Base-by-base conservation (phyloP, 768 basidiomycete species). In the Ramaria sp. region DNA sequence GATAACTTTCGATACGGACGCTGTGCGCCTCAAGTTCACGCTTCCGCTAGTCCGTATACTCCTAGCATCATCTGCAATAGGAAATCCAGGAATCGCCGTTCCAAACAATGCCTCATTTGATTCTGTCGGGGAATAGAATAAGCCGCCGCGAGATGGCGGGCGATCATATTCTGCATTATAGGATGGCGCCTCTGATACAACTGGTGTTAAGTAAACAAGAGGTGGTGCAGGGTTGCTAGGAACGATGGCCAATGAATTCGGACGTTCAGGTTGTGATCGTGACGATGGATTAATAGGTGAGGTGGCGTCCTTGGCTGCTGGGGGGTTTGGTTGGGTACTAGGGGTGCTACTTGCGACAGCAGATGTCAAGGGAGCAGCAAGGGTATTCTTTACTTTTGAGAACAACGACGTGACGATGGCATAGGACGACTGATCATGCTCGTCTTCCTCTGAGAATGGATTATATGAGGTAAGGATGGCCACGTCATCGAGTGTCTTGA, bases 401-500 rank as follows among this genome's bases (percentile, higher is more conserved):
- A 92, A 78, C 27, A 93, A 73, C 20, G 86, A 88, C 0, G 88
- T 82, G 58, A 92, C 85, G 54, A 92, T 75, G 7, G 88, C 84
- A 67, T 90, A 91, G 15, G 88, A 91, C 7, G 88, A 86, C 63
- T 88, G 85, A 62, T 91, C 90, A 66, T 89, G 81, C 69, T 92
- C 91, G 66, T 92, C 90, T 67, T 93, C 91, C 66, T 91, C 88
- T n/a, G 87, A 82, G 73, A 91, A 93, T 6, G 89, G 89, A 67
- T 92, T 92, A 76, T 87, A 91, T 51, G 88, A 88, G 30, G 91
- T 93, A 57, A 93, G 71, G 65, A 82, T 81, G 46, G 78, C 77
- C 45, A 84, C 77, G 73, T 88, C 88, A 64, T 77, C 75, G 51
- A 51, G 3, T 7, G 59, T 45, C 39, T 53, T 46, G 17, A 51